These are phyloP conservation scores for Plasmodium berghei DNA, from an alignment of 169 alveolate species.

Conservation along the genomic window DNA sequence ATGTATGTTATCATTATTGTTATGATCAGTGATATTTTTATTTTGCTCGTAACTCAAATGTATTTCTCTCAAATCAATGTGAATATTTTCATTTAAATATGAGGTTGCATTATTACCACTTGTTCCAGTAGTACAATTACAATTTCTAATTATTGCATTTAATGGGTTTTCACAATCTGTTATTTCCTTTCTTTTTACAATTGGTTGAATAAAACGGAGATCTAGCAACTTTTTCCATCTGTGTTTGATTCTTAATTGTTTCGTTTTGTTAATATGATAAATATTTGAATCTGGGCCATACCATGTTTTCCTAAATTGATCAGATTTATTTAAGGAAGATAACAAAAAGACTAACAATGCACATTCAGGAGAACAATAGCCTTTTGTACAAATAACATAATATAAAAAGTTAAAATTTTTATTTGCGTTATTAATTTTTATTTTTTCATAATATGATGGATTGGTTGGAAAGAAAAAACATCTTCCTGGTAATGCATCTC, in stretches of 20 bases:
- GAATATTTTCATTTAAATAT: background rate
- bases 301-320: constrained; percentile 80
- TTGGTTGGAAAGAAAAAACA: constrained; percentile 79
- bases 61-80: background rate
- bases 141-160: background rate
- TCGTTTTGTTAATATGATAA: constrained; percentile 72
- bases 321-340: constrained; percentile 78
- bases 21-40: background rate
- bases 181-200: constrained; percentile 36
- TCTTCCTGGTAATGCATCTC: constrained; percentile 84
- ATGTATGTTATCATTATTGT: background rate
- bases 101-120: background rate
- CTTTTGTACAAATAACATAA: constrained; percentile 83
- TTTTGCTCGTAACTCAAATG: background rate
- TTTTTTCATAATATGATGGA: constrained; percentile 76
- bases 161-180: background rate
- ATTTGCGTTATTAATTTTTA: constrained; percentile 43
- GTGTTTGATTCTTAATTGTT: constrained; percentile 70
- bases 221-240: constrained; percentile 79
- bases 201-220: constrained; percentile 64
- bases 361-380: constrained; percentile 84
- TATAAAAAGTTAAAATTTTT: constrained; percentile 54
- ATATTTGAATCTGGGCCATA: constrained; percentile 73
- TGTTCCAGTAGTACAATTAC: background rate
- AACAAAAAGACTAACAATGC: constrained; percentile 81